Percentiles rank a stretch among this genome's conserved stretches.
Evolutionary conservation across 169 alveolate genomes (phyloP).

Genomic region (Cryptosporidium parvum): DNA sequence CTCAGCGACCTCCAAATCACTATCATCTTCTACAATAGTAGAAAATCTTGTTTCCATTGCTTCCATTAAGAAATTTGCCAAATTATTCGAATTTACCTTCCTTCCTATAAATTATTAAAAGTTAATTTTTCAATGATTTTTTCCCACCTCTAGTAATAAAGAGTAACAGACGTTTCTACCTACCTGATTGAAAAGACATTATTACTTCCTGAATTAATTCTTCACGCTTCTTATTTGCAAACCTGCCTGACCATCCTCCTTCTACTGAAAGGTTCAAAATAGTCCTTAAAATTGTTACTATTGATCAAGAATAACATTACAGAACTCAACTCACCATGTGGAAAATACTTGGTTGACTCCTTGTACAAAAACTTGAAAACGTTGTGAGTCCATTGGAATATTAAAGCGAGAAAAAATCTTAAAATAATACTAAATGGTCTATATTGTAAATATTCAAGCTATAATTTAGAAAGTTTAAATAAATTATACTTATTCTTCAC

Average conservation of each 20-base stretch:
- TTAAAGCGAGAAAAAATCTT: neutral
- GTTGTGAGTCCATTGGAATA: slow-evolving; percentile 20
- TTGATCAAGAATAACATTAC: neutral
- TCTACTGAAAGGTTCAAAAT: slow-evolving; percentile 51
- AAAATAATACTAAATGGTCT: neutral
- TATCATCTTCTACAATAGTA: slow-evolving; percentile 56
- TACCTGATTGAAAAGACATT: slow-evolving; percentile 63
- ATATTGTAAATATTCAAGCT: neutral
- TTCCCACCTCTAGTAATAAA: neutral
- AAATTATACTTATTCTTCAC: neutral
- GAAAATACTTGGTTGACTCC: slow-evolving; percentile 61
- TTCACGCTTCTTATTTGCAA: slow-evolving; percentile 28
- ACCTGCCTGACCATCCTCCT: slow-evolving; percentile 71
- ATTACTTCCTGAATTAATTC: slow-evolving; percentile 60
- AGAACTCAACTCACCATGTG: slow-evolving; percentile 44
- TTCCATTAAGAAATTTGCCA: slow-evolving; percentile 52
- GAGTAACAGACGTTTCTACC: neutral
- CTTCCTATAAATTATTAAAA: slow-evolving; percentile 28
- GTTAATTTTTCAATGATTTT: neutral
- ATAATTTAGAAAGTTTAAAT: neutral
- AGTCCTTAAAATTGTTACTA: slow-evolving; percentile 53
- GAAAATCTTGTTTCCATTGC: slow-evolving; percentile 62
- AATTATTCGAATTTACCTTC: slow-evolving; percentile 31
- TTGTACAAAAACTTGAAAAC: slow-evolving; percentile 48
- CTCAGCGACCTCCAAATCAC: slow-evolving; percentile 64